Evolutionary conservation across 208 protist genomes (phyloP).

Genomic region (Histomonas meleagridis): DNA sequence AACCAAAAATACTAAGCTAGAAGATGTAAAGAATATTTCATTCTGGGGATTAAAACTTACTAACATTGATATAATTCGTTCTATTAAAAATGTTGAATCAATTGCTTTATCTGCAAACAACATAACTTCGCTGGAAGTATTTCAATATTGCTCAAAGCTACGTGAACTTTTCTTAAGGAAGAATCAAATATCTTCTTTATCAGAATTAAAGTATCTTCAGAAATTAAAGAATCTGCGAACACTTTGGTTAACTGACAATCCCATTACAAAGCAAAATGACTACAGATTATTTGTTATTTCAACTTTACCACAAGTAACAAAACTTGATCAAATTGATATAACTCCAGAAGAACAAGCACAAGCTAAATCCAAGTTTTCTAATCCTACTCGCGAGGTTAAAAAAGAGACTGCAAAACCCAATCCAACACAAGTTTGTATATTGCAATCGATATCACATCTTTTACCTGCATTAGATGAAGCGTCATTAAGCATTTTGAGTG

Average conservation of each 20-base stretch:
- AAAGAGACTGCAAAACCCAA: too few species aligned
- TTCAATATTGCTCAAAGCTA: not conserved
- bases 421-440: too few species aligned
- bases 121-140: not conserved
- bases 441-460: too few species aligned
- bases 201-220: not conserved
- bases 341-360: not conserved
- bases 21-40: not conserved
- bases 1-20: not conserved
- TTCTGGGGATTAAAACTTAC: not conserved
- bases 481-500: too few species aligned
- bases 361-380: too few species aligned
- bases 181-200: not conserved
- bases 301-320: not conserved
- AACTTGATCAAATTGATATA: not conserved
- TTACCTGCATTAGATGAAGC: too few species aligned
- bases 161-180: not conserved
- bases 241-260: not conserved
- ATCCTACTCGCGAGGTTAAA: too few species aligned
- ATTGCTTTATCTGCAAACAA: not conserved
- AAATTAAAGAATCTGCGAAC: not conserved
- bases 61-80: not conserved
- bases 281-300: not conserved
- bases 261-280: not conserved
- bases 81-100: not conserved